phyloP scores from a whole-genome alignment of 2,329 filamentous ascomycete genomes.

The Ophiostoma quercus region DNA sequence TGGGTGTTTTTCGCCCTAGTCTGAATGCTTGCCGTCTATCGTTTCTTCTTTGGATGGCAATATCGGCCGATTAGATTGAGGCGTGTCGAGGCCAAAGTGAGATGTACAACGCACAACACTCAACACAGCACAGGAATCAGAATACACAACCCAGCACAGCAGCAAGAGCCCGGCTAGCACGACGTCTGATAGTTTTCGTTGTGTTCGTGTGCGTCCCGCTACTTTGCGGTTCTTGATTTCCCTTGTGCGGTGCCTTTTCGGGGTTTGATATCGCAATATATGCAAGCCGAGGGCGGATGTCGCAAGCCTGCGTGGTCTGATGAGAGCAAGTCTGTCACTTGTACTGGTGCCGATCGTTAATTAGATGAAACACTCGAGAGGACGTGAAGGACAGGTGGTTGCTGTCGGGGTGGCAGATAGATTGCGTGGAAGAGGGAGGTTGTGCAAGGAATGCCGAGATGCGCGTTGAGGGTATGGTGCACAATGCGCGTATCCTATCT shows the following conservation, averaged over 20 bases:
- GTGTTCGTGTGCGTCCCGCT: constrained; percentile 8
- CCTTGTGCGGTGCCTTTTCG: neutral
- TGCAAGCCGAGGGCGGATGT: neutral
- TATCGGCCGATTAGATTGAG: neutral
- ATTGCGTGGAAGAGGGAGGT: neutral
- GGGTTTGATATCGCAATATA: neutral
- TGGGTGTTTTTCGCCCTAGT: neutral
- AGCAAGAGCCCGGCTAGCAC: constrained; percentile 18
- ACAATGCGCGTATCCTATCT: neutral
- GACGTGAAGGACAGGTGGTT: neutral
- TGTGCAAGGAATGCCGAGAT: neutral
- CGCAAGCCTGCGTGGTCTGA: neutral
- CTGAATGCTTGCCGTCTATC: neutral
- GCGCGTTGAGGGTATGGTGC: neutral
- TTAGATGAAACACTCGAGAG: neutral
- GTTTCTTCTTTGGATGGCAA: neutral
- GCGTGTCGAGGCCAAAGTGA: neutral
- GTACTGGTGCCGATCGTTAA: neutral
- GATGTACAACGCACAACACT: neutral
- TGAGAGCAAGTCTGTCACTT: neutral
- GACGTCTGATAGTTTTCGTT: constrained; percentile 15
- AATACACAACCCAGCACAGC: neutral
- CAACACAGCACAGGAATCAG: neutral
- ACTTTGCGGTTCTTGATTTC: neutral
- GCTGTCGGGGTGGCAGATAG: neutral